Evolutionary conservation across 2,329 filamentous ascomycete genomes (phyloP).

Genomic region (Hyphodiscus sp.): DNA sequence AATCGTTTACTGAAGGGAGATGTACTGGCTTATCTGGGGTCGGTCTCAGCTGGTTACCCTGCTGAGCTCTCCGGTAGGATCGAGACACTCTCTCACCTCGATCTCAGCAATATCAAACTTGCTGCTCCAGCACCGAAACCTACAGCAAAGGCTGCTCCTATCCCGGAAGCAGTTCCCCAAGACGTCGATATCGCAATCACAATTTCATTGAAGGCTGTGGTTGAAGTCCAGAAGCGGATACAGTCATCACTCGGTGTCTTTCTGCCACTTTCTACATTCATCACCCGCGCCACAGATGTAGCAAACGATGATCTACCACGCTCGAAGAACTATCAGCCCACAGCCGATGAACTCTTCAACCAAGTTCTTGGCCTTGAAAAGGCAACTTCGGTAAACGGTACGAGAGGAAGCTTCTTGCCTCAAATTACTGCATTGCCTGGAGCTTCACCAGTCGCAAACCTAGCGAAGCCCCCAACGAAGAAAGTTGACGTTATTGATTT

Average conservation of each 20-base stretch:
- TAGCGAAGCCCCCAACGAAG: constrained; percentile 14
- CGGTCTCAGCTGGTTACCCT: constrained; percentile 66
- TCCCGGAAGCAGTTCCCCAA: constrained; percentile 37
- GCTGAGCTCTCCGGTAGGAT: constrained; percentile 64
- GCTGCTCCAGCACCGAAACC: constrained; percentile 39
- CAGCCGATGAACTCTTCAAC: constrained; percentile 80
- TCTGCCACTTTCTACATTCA: constrained; percentile 79
- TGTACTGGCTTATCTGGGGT: constrained; percentile 81
- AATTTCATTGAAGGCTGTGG: constrained; percentile 71
- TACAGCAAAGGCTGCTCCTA: constrained; percentile 33
- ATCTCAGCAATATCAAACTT: constrained; percentile 92
- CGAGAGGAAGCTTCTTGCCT: constrained; percentile 62
- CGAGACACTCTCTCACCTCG: constrained; percentile 72
- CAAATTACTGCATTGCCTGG: constrained; percentile 58
- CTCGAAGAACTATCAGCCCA: constrained; percentile 56
- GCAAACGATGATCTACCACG: constrained; percentile 82
- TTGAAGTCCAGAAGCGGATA: constrained; percentile 75
- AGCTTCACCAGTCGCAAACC: constrained; percentile 30
- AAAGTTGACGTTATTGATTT: constrained; percentile 75
- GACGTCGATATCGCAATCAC: constrained; percentile 61
- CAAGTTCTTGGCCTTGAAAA: constrained; percentile 69
- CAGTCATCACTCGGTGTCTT: constrained; percentile 70
- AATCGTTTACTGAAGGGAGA: constrained; percentile 92
- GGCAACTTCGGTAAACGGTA: constrained; percentile 42
- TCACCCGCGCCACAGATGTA: constrained; percentile 74